A percentile compares a stretch with the other conserved stretches of the same genome.
These are phyloP conservation scores for Talaromyces sp. DNA, from an alignment of 2,329 filamentous ascomycete species.

Conservation along the genomic window DNA sequence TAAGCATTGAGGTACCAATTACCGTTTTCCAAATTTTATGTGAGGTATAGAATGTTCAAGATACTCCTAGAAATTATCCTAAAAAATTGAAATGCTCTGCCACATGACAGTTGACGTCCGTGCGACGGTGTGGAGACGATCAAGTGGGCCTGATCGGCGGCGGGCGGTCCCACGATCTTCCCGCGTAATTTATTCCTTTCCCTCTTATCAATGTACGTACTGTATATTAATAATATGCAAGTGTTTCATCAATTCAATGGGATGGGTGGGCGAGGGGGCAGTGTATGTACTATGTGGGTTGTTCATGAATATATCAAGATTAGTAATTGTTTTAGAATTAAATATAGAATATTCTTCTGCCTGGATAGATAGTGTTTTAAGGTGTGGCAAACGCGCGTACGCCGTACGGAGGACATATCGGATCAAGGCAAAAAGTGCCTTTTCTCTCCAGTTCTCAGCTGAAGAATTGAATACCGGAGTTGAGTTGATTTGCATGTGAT, in stretches of 20 bases:
- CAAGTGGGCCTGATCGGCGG: background rate
- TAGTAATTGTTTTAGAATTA: background rate
- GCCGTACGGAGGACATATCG: accelerated
- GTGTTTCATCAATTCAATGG: background rate
- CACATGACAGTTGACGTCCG: background rate
- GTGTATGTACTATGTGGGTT: background rate
- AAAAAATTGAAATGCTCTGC: background rate
- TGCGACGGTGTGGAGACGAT: background rate
- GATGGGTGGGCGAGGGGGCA: background rate
- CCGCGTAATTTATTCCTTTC: background rate
- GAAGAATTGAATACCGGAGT: background rate
- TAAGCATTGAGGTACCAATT: background rate
- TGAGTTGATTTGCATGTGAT: background rate
- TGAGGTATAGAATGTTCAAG: background rate
- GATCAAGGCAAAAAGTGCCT: background rate
- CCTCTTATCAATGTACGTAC: no score
- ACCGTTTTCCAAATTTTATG: background rate
- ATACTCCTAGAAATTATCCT: background rate
- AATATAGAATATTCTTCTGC: background rate
- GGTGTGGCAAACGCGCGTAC: background rate
- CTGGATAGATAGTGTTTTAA: background rate
- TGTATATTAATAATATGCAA: background rate
- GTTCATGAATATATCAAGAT: no score
- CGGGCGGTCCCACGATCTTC: background rate
- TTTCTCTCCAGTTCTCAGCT: background rate